These are phyloP conservation scores for Psilocybe cyanescens DNA, from an alignment of 768 basidiomycete genomes.

Conservation along the genomic window DNA sequence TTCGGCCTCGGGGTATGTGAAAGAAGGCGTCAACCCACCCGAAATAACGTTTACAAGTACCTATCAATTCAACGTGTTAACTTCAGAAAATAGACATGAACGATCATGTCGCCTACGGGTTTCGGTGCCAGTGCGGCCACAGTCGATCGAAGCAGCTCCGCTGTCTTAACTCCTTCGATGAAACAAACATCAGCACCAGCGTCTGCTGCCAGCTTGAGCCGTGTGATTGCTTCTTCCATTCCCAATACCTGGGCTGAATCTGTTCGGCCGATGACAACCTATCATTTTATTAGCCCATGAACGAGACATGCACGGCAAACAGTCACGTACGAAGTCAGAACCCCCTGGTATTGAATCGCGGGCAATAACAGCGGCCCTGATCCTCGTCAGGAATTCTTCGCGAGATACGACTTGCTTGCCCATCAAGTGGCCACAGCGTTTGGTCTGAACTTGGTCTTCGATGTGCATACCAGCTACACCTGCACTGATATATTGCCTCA, in stretches of 20 bases:
- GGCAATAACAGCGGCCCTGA: constrained; percentile 80
- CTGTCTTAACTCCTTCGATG: constrained; percentile 78
- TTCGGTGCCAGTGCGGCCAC: constrained; percentile 74
- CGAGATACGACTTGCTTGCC: constrained; percentile 84
- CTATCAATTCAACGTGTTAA: constrained; percentile 23
- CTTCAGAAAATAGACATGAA: neutral
- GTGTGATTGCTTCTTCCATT: constrained; percentile 74
- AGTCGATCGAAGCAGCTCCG: constrained; percentile 64
- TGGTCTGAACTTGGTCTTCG: constrained; percentile 84
- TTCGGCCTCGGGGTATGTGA: constrained; percentile 72
- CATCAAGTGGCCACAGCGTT: constrained; percentile 78
- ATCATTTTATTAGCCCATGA: neutral
- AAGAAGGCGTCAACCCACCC: constrained; percentile 76
- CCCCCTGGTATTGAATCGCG: constrained; percentile 76
- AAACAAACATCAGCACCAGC: constrained; percentile 84
- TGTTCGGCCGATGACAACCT: constrained; percentile 78
- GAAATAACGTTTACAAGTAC: constrained; percentile 83
- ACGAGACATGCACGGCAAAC: neutral
- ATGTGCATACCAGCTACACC: constrained; percentile 80
- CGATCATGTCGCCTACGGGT: constrained; percentile 45
- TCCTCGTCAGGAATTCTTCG: constrained; percentile 78
- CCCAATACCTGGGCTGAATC: constrained; percentile 82
- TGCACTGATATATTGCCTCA: constrained; percentile 67
- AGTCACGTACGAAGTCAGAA: constrained; percentile 65
- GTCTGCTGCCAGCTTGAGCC: constrained; percentile 73